Evolutionary conservation across 345 rosid genomes (phyloP).

Genomic region (Eucalyptus coolabah): DNA sequence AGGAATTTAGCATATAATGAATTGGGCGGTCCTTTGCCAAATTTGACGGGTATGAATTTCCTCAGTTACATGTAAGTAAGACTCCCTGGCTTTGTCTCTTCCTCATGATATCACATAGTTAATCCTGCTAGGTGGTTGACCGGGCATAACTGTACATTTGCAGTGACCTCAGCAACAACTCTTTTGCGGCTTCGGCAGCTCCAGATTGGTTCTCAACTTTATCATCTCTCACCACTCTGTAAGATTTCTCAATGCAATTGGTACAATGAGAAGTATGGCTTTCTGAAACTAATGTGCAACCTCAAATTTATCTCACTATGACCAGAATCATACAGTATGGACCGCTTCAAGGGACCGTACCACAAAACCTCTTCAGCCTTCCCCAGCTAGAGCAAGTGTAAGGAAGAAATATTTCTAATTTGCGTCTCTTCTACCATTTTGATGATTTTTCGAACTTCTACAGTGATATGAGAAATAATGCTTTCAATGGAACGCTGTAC

Average conservation of each 20-base stretch:
- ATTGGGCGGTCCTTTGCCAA: slow-evolving; percentile 18
- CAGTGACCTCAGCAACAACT: slow-evolving; percentile 40
- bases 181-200: slow-evolving; percentile 8
- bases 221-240: background rate
- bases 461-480: slow-evolving; percentile 16
- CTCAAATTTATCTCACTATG: background rate
- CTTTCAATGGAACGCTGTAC: slow-evolving; percentile 15
- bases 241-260: background rate
- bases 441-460: background rate
- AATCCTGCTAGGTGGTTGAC: background rate
- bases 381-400: slow-evolving; percentile 5
- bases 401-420: background rate
- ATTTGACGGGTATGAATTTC: slow-evolving; percentile 14
- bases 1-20: slow-evolving; percentile 21
- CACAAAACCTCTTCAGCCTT: background rate
- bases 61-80: slow-evolving; percentile 25
- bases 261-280: background rate
- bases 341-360: background rate
- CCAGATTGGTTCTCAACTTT: slow-evolving; percentile 17
- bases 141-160: background rate
- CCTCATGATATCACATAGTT: background rate
- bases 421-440: background rate
- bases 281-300: background rate
- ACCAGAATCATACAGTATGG: slow-evolving; percentile 2
- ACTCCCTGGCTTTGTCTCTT: background rate